These are phyloP conservation scores for Chlorencoelia australis DNA, from an alignment of 2,329 filamentous ascomycete species.

Conservation along the genomic window DNA sequence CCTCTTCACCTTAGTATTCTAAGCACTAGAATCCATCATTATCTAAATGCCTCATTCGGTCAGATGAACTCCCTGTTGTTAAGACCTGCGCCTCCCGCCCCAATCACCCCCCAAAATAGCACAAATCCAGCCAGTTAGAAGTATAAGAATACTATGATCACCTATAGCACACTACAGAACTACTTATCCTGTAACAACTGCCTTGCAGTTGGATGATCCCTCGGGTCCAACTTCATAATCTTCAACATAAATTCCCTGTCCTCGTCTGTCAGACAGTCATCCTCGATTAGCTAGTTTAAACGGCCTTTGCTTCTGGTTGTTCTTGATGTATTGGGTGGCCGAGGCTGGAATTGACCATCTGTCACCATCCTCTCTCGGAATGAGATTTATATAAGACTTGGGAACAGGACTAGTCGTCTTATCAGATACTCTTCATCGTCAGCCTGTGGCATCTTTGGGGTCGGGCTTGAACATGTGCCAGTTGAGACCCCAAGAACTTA, in stretches of 20 bases:
- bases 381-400: conserved; percentile 17
- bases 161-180: conserved; percentile 19
- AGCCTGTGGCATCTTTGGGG: conserved; percentile 17
- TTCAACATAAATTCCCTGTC: conserved; percentile 17
- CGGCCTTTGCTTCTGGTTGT: conserved; percentile 19
- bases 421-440: conserved; percentile 18
- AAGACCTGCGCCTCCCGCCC: too few relatives aligned
- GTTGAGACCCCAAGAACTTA: conserved; percentile 20
- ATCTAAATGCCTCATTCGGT: too few relatives aligned
- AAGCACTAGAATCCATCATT: too few relatives aligned
- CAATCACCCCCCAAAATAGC: too few relatives aligned
- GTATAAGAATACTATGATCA: too few relatives aligned
- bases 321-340: conserved; percentile 15
- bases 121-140: too few relatives aligned
- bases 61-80: too few relatives aligned
- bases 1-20: too few relatives aligned
- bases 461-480: conserved; percentile 22
- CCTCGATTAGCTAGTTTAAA: conserved; percentile 16
- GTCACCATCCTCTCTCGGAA: conserved; percentile 16
- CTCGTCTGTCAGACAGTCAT: conserved; percentile 18
- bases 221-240: conserved; percentile 21
- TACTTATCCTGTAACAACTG: conserved; percentile 21
- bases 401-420: conserved; percentile 17
- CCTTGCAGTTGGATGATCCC: conserved; percentile 19
- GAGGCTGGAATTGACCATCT: conserved; percentile 14